Percentiles rank a stretch among this genome's conserved stretches.
Conservation (phyloP, 2,329 filamentous ascomycete genomes). For the Penicillium vulpinum region DNA sequence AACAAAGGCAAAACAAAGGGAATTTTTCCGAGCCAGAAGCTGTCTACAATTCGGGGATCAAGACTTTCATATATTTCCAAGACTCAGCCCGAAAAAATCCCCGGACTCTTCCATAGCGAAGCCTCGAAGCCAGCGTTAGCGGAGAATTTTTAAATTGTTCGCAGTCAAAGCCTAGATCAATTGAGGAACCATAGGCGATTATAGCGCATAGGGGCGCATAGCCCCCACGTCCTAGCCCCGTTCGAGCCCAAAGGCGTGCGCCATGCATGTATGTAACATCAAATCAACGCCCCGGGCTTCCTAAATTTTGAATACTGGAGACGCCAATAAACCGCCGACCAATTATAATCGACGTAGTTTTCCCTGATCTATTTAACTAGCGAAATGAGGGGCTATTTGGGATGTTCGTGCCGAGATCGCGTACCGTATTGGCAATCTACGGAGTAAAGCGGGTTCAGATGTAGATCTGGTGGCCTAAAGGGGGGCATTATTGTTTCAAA, state of each 20-base stretch:
- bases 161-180: neutral
- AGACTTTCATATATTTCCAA: neutral
- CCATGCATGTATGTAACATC: neutral
- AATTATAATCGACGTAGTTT: neutral
- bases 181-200: neutral
- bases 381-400: neutral
- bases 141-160: neutral
- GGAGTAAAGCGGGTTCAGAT: neutral
- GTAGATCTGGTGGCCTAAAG: neutral
- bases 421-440: neutral
- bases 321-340: neutral
- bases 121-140: neutral
- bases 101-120: neutral
- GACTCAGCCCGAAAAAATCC: neutral
- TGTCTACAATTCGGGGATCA: neutral
- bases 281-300: neutral
- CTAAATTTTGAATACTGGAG: neutral
- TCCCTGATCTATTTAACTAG: neutral
- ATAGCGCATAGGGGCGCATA: neutral
- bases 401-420: slow-evolving; percentile 7
- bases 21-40: neutral
- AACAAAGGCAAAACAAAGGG: neutral
- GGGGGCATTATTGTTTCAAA: neutral
- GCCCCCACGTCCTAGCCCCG: neutral
- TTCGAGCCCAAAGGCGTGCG: neutral